Conservation (phyloP, 805 yeast species). For the Saccharomyces mikatae region DNA sequence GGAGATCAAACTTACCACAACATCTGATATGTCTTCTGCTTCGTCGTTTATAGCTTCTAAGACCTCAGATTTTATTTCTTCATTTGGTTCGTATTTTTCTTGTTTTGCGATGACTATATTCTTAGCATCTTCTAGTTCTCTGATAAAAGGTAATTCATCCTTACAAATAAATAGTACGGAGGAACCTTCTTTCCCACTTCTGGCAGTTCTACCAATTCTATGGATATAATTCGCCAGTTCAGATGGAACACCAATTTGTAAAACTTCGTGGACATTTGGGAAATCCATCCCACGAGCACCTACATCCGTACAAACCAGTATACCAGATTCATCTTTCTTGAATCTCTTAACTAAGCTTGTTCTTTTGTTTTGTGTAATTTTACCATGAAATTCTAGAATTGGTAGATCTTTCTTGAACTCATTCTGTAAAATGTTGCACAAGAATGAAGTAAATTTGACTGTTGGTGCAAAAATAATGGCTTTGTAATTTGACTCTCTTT, state of each 20-base stretch:
- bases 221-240: slow-evolving; percentile 79
- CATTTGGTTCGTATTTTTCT: slow-evolving; percentile 33
- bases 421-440: slow-evolving; percentile 36
- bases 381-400: slow-evolving; percentile 56
- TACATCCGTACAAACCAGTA: slow-evolving; percentile 82
- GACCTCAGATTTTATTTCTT: slow-evolving; percentile 25
- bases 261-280: slow-evolving; percentile 76
- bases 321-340: slow-evolving; percentile 40
- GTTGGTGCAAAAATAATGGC: slow-evolving; percentile 81
- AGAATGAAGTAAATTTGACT: slow-evolving; percentile 55
- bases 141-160: slow-evolving; percentile 49
- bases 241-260: slow-evolving; percentile 72
- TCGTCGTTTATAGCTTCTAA: slow-evolving; percentile 13
- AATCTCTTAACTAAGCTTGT: slow-evolving; percentile 49
- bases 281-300: slow-evolving; percentile 97
- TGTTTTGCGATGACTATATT: slow-evolving; percentile 47
- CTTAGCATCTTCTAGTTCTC: slow-evolving; percentile 39
- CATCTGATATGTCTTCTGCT: slow-evolving; percentile 26
- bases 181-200: slow-evolving; percentile 76
- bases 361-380: slow-evolving; percentile 61
- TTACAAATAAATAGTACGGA: slow-evolving; percentile 54
- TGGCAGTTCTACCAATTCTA: slow-evolving; percentile 92
- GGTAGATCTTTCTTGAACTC: slow-evolving; percentile 26
- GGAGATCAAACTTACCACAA: slow-evolving; percentile 32
- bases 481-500: slow-evolving; percentile 43